Base-by-base conservation (phyloP, 2,329 filamentous ascomycete genomes). In the Penicillium crustosum region DNA sequence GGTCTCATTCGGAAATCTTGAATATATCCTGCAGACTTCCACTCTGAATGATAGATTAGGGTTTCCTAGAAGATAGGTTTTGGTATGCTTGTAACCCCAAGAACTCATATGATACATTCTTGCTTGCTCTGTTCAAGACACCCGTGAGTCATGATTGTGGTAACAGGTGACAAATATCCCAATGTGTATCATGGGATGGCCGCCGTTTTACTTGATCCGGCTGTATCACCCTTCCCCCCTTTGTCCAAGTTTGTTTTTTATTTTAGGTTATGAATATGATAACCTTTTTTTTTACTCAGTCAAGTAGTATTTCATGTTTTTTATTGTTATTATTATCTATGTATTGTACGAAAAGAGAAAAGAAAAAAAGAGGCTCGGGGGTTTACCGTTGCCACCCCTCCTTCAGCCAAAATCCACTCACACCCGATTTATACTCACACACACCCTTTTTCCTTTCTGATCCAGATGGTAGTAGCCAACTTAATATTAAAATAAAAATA, bases 211-310 rank as follows among this genome's bases (percentile, higher is more conserved):
- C 64, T 63, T 53, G 55, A 63, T 66, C 63, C 59, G 67, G 61
- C 60, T 66, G 65, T 67, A 66, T 66, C 63, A 66, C 63, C 62
- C 65, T 65, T 65, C 59, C 60, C 58, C 60, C 60, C 60, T 61
- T 61, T 59, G 54, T 67, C 59, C 51, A 41, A 58, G 58, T 61
- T 55, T 63, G 38, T 61, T 47, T 53, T 59, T 61, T 44, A 21
- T 42, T 52, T 51, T 53, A 3, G 21, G 15, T 39, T 39, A 2
- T 35, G 49, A 53, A 45, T 45, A 33, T 49, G n/a, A 49, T 50
- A 45, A 55, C 13, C 19, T 39, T 21, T 39, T 47, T 47, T 45
- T 49, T 49, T 60, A 12, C 44, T 35, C 55, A 21, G 7, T 10
- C 21, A 25, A 25, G n/a, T 41, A 25, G 29, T 51, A 33, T 43